Conservation (phyloP, 1,139 yeast genomes). For the Kazachstania sp. region DNA sequence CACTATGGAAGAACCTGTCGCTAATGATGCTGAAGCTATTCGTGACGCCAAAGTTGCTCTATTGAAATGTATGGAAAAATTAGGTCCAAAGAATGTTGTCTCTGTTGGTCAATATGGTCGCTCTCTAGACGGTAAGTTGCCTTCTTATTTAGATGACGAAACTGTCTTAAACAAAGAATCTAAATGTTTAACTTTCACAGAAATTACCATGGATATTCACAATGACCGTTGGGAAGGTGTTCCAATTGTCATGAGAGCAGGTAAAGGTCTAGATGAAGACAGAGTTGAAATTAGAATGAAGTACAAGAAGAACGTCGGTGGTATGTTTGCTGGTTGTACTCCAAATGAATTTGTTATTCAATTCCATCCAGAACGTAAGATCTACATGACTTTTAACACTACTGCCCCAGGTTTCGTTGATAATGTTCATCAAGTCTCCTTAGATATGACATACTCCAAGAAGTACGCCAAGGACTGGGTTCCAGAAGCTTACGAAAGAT, state of each 20-base stretch:
- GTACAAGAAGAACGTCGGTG: constrained; percentile 75
- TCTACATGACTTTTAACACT: constrained; percentile 82
- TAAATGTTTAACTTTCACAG: constrained; percentile 87
- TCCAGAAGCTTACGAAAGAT: constrained; percentile 95
- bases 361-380: constrained; percentile 89
- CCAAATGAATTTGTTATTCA: constrained; percentile 89
- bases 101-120: constrained; percentile 62
- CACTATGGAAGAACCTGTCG: constrained; percentile 93
- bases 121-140: constrained; percentile 68
- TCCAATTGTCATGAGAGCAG: constrained; percentile 90
- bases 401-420: constrained; percentile 86
- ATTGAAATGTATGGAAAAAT: constrained; percentile 64
- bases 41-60: constrained; percentile 95
- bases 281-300: constrained; percentile 91
- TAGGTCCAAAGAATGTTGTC: constrained; percentile 56
- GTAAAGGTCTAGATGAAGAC: constrained; percentile 84
- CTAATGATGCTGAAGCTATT: constrained; percentile 75
- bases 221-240: constrained; percentile 98
- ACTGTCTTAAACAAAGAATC: constrained; percentile 66
- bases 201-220: constrained; percentile 62
- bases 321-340: constrained; percentile 70
- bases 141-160: constrained; percentile 84
- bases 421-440: constrained; percentile 71
- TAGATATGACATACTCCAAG: constrained; percentile 74
- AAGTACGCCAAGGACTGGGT: constrained; percentile 85